Conservation (phyloP, 345 rosid species). For the Lepidium africanum region DNA sequence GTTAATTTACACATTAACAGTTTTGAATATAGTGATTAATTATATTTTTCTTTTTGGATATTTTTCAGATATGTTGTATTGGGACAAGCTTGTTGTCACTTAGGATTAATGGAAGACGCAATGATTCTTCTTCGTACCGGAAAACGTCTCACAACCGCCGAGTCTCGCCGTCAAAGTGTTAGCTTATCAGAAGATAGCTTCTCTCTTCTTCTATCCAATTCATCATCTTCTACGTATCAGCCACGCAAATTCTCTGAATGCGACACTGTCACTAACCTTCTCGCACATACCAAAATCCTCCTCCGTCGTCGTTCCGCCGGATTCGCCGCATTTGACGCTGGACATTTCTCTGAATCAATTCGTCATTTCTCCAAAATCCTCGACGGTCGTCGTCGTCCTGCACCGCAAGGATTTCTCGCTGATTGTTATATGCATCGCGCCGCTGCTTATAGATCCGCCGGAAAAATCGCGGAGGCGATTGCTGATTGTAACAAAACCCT, state of each 20-base stretch:
- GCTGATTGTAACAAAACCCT: constrained; percentile 86
- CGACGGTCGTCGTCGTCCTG: constrained; percentile 68
- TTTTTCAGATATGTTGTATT: constrained; percentile 57
- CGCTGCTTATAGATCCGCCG: constrained; percentile 61
- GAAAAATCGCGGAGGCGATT: constrained; percentile 74
- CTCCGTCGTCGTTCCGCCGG: constrained; percentile 90
- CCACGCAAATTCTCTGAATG: constrained; percentile 33
- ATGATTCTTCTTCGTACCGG: constrained; percentile 89
- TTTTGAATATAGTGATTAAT: not conserved
- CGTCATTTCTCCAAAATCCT: constrained; percentile 90
- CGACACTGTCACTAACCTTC: constrained; percentile 57
- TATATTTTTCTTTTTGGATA: not conserved
- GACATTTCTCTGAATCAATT: constrained; percentile 67
- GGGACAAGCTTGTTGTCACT: constrained; percentile 92
- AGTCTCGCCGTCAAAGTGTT: constrained; percentile 83
- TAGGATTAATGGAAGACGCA: constrained; percentile 97
- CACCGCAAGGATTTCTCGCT: constrained; percentile 84
- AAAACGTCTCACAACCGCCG: constrained; percentile 88
- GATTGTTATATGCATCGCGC: constrained; percentile 91
- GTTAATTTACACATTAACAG: too few species aligned
- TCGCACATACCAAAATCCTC: constrained; percentile 71
- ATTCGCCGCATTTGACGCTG: constrained; percentile 80
- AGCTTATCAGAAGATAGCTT: constrained; percentile 88
- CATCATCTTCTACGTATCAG: constrained; percentile 14
- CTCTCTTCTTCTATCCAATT: constrained; percentile 29